These are phyloP conservation scores for Angomonas deanei DNA, from an alignment of 208 protist genomes.

Conservation along the genomic window DNA sequence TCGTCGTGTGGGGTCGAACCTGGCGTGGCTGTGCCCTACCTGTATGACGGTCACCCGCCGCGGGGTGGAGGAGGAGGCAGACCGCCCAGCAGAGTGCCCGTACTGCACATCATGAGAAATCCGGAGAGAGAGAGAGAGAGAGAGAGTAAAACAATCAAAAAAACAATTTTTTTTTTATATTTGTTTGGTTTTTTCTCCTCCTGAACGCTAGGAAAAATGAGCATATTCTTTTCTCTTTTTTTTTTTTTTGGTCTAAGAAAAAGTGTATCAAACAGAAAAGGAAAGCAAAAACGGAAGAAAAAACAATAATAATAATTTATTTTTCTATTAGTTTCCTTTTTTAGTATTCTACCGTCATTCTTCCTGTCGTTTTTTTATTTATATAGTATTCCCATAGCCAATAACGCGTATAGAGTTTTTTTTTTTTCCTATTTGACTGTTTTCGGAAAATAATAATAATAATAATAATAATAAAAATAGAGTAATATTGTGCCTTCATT, in stretches of 20 bases:
- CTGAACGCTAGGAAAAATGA: no score
- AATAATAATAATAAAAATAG: conserved; percentile 7
- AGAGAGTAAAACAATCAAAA: neutral
- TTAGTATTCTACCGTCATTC: neutral
- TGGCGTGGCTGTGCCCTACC: conserved; percentile 65
- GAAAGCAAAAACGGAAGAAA: neutral
- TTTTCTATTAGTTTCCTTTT: neutral
- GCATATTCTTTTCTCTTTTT: conserved; percentile 4
- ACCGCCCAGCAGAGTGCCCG: conserved; percentile 11
- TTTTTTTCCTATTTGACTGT: neutral
- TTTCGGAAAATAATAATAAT: neutral
- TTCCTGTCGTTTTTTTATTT: no score
- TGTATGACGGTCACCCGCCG: conserved; percentile 63
- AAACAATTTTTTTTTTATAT: conserved; percentile 2
- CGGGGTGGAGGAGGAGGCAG: conserved; percentile 2
- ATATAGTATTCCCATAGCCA: neutral
- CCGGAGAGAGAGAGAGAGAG: no score
- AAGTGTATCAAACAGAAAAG: neutral
- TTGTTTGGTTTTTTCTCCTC: neutral
- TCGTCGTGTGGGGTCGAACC: conserved; percentile 9
- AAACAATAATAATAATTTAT: neutral
- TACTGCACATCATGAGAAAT: conserved; percentile 25
- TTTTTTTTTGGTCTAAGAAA: conserved; percentile 6
- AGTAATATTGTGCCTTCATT: neutral
- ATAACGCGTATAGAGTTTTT: neutral